Evolutionary conservation across 1,284 basidiomycete genomes (phyloP).

Genomic region (Sporisorium iseilematis-ciliati): DNA sequence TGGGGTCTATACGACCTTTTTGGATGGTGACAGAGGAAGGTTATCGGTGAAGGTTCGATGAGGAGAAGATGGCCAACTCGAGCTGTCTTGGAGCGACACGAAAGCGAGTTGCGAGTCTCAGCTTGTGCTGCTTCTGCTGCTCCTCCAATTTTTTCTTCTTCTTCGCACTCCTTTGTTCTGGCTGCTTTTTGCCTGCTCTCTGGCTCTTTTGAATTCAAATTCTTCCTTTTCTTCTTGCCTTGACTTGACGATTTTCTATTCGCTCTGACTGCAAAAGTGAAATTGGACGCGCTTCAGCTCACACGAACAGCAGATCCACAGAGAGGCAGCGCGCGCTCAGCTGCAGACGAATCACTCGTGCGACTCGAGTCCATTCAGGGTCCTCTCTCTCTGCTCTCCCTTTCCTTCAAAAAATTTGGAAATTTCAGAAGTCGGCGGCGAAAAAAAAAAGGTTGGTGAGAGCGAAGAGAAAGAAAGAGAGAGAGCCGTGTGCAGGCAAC

Average conservation of each 20-base stretch:
- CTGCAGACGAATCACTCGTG: slow-evolving; percentile 14
- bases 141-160: neutral
- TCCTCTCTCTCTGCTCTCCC: slow-evolving; percentile 11
- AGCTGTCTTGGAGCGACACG: neutral
- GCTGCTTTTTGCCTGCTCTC: neutral
- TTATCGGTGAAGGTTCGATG: neutral
- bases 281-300: slow-evolving; percentile 14
- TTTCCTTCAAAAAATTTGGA: slow-evolving; percentile 18
- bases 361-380: slow-evolving; percentile 12
- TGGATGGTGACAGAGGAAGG: slow-evolving; percentile 4
- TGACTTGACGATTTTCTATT: slow-evolving; percentile 5
- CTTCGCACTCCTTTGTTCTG: neutral
- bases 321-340: slow-evolving; percentile 7
- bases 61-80: neutral
- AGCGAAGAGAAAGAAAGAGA: neutral
- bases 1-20: slow-evolving; percentile 50
- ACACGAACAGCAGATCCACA: neutral
- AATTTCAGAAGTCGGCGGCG: slow-evolving; percentile 11
- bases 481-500: neutral
- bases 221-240: slow-evolving; percentile 11
- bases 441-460: neutral
- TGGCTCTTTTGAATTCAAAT: slow-evolving; percentile 7
- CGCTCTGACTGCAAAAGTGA: neutral
- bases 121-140: slow-evolving; percentile 4
- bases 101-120: neutral